Evolutionary conservation across 129 eudicot species (phyloP).

Genomic region (Centrapalus pauciflorus): DNA sequence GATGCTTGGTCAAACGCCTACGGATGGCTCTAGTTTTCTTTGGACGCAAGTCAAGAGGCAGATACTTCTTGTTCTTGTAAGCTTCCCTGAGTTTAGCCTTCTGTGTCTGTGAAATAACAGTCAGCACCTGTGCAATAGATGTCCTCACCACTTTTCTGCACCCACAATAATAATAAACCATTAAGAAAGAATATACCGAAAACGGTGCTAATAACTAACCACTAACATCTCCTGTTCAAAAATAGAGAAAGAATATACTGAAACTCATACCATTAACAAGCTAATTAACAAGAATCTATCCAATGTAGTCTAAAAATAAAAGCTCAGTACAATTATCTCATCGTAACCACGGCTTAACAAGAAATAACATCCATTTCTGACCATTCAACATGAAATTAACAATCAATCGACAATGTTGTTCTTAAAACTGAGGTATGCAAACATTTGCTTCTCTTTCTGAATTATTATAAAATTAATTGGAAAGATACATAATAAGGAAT

Average conservation of each 20-base stretch:
- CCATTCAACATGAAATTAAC: not conserved
- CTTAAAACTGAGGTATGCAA: no score
- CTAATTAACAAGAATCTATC: not conserved
- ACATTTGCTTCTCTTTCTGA: no score
- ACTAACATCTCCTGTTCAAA: no score
- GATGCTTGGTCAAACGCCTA: conserved; percentile 50
- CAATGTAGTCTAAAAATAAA: not conserved
- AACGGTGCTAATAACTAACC: no score
- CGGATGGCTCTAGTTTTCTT: conserved; percentile 66
- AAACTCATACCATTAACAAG: not conserved
- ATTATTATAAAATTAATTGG: no score
- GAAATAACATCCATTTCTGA: no score
- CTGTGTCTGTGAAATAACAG: conserved; percentile 56
- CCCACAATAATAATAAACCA: not conserved
- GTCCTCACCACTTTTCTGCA: conserved; percentile 48
- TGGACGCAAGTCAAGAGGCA: conserved; percentile 60
- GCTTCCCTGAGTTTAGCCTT: conserved; percentile 50
- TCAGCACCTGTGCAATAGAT: conserved; percentile 46
- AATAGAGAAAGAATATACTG: not conserved
- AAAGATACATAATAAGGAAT: no score
- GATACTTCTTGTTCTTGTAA: conserved; percentile 52
- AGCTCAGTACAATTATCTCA: not conserved
- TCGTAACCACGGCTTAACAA: not conserved
- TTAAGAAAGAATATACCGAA: not conserved
- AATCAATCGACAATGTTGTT: not conserved